Percentiles rank a stretch among this genome's conserved stretches.
Evolutionary conservation across 345 rosid species (phyloP).

Genomic region (Clausena lansium): DNA sequence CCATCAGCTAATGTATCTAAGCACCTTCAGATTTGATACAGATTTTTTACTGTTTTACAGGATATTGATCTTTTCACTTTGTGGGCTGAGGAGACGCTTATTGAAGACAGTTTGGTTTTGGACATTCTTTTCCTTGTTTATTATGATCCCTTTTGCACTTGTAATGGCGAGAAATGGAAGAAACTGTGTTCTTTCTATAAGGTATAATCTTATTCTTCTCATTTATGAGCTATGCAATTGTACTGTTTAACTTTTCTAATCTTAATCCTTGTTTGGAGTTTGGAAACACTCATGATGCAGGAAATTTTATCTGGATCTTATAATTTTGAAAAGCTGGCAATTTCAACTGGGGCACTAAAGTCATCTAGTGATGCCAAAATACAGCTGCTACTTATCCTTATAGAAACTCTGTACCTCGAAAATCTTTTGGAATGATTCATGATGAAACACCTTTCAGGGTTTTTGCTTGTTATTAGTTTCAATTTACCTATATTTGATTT

Average conservation of each 20-base stretch:
- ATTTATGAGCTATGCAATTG: neutral
- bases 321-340: constrained; percentile 62
- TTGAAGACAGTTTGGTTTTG: constrained; percentile 76
- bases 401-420: constrained; percentile 77
- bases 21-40: constrained; percentile 11
- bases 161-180: constrained; percentile 81
- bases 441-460: constrained; percentile 84
- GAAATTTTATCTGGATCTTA: constrained; percentile 65
- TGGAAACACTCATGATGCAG: constrained; percentile 37
- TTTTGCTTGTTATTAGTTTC: constrained; percentile 6
- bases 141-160: constrained; percentile 73
- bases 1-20: constrained; percentile 10
- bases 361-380: constrained; percentile 60
- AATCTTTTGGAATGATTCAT: constrained; percentile 82
- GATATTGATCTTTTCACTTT: constrained; percentile 74
- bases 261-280: constrained; percentile 28
- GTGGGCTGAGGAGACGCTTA: constrained; percentile 93
- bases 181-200: constrained; percentile 60
- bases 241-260: constrained; percentile 10
- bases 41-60: constrained; percentile 33
- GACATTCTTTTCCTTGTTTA: constrained; percentile 75
- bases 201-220: constrained; percentile 46
- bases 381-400: constrained; percentile 75
- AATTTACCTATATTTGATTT: neutral
- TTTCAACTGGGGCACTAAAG: constrained; percentile 70